phyloP scores from a whole-genome alignment of 257 asterid species.

The Gentiana straminea region DNA sequence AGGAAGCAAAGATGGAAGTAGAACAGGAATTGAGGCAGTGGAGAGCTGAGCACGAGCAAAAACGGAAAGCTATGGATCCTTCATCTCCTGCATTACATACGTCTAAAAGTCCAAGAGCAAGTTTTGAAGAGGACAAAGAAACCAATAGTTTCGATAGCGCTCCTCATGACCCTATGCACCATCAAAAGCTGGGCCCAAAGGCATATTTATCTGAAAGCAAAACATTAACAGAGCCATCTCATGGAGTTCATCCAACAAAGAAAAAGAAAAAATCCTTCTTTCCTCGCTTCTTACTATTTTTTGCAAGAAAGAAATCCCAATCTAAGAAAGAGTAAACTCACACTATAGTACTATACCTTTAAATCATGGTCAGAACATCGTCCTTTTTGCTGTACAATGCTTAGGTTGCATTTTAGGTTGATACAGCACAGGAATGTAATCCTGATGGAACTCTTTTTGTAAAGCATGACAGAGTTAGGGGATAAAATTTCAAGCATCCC shows the following conservation, averaged over 20 bases:
- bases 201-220: constrained; percentile 27
- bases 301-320: constrained; percentile 31
- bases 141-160: constrained; percentile 16
- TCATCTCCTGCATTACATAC: constrained; percentile 17
- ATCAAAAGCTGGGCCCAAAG: constrained; percentile 32
- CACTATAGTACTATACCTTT: constrained; percentile 16
- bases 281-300: constrained; percentile 46
- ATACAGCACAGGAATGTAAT: no score
- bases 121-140: constrained; percentile 31
- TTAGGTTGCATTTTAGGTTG: no score
- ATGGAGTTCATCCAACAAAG: constrained; percentile 28
- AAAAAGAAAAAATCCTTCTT: constrained; percentile 57
- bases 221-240: constrained; percentile 42
- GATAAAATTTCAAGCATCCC: no score
- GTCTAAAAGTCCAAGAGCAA: constrained; percentile 20
- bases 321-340: constrained; percentile 21
- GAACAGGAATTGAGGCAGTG: constrained; percentile 83
- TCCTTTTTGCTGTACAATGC: no score
- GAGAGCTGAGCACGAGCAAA: constrained; percentile 77
- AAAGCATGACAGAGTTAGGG: no score
- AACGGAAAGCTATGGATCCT: constrained; percentile 43
- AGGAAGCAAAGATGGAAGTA: constrained; percentile 62
- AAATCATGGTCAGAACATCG: no score
- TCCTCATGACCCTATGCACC: constrained; percentile 16
- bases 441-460: no score